Evolutionary conservation across 2,329 filamentous ascomycete species (phyloP).

Genomic region (Penicillium sp.): DNA sequence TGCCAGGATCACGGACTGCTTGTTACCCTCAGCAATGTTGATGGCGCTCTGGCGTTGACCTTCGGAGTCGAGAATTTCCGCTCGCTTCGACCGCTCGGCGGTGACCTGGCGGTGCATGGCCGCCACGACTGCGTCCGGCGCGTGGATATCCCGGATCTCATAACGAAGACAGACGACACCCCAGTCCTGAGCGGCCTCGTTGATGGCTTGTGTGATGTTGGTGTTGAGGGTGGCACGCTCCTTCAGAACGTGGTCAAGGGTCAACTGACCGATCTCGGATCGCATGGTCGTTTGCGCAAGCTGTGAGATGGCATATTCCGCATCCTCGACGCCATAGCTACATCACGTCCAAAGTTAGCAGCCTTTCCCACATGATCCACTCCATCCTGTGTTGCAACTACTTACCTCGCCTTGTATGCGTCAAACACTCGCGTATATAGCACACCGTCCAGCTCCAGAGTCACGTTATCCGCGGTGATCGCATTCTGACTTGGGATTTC

Average conservation of each 20-base stretch:
- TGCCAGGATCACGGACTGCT: constrained; percentile 93
- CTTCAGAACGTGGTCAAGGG: constrained; percentile 95
- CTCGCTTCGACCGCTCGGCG: constrained; percentile 92
- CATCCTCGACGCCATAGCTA: constrained; percentile 96
- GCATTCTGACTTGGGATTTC: constrained; percentile 97
- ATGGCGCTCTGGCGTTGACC: constrained; percentile 96
- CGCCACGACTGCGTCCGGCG: constrained; percentile 85
- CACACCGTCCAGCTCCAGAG: constrained; percentile 90
- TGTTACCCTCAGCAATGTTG: constrained; percentile 96
- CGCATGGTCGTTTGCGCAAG: constrained; percentile 99
- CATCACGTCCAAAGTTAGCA: not conserved
- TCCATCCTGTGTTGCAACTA: not conserved
- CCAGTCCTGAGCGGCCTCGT: constrained; percentile 95
- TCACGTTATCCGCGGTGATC: constrained; percentile 98
- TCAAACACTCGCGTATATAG: constrained; percentile 95
- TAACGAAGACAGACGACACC: constrained; percentile 94
- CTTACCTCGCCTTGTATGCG: constrained; percentile 91
- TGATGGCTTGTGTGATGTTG: constrained; percentile 98
- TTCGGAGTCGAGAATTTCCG: constrained; percentile 95
- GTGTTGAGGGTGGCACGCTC: constrained; percentile 94
- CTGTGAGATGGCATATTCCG: constrained; percentile 97
- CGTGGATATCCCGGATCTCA: constrained; percentile 97
- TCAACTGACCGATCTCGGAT: constrained; percentile 93
- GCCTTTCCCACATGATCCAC: too few relatives aligned
- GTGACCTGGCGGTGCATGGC: constrained; percentile 99